Conservation (phyloP, 1,284 basidiomycete species). For the Rhodotorula mucilaginosa region DNA sequence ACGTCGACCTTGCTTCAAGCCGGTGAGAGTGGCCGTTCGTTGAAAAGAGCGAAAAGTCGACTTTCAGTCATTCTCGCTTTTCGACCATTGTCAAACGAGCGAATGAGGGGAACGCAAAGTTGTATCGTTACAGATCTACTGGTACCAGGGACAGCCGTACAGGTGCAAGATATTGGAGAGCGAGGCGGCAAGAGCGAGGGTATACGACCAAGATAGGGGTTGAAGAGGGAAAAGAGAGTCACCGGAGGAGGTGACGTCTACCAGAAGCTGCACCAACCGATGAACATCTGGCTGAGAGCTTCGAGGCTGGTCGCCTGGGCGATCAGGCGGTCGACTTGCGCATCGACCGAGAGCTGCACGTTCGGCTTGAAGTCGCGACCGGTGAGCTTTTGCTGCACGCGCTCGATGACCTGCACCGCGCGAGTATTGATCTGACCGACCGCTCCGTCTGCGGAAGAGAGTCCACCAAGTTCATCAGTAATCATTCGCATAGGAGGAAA, state of each 20-base stretch:
- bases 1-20: no score
- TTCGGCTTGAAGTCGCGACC: conserved; percentile 89
- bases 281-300: conserved; percentile 92
- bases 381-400: conserved; percentile 91
- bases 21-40: no score
- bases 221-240: not conserved
- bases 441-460: conserved; percentile 54
- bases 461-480: not conserved
- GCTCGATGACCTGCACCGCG: conserved; percentile 84
- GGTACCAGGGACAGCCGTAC: not conserved
- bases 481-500: not conserved
- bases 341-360: conserved; percentile 64
- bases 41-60: no score
- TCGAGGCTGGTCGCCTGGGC: conserved; percentile 85
- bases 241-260: not conserved
- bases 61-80: no score
- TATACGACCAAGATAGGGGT: no score
- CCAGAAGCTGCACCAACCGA: conserved; percentile 65
- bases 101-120: not conserved
- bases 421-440: conserved; percentile 82
- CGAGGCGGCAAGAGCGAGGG: not conserved
- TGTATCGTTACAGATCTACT: no score
- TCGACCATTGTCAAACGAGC: no score
- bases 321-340: conserved; percentile 79
- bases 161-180: not conserved